phyloP scores from a whole-genome alignment of 75 land plant species.

The Pseudotsuga menziesii region DNA sequence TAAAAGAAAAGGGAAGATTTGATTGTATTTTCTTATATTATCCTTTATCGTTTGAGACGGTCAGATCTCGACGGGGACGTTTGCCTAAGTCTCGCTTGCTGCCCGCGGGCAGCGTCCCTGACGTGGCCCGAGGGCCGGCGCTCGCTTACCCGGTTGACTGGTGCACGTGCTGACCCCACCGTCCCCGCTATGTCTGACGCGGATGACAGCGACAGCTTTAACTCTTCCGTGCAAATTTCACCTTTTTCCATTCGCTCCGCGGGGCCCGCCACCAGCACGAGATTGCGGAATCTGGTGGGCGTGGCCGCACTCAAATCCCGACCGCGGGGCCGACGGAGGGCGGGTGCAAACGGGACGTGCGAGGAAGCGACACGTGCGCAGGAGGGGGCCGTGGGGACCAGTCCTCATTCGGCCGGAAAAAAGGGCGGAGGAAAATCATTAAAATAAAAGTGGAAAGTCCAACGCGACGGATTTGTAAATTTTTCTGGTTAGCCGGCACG shows the following conservation, averaged over 20 bases:
- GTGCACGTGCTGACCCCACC: not conserved
- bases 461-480: not conserved
- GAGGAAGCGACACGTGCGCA: not conserved
- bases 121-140: not conserved
- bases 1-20: not conserved
- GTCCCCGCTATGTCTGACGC: not conserved
- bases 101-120: conserved; percentile 6
- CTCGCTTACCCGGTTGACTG: not conserved
- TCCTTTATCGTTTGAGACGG: not conserved
- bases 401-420: not conserved
- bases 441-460: too few relatives aligned
- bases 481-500: not conserved
- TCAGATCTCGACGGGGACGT: not conserved
- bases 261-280: not conserved
- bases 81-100: not conserved
- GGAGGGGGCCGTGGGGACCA: conserved; percentile 1
- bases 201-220: not conserved
- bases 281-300: conserved; percentile 7
- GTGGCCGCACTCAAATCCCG: not conserved
- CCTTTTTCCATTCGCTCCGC: not conserved
- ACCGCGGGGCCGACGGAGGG: not conserved
- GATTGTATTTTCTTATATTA: not conserved
- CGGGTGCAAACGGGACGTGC: not conserved
- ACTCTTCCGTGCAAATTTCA: not conserved
- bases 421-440: not conserved